These are phyloP conservation scores for Cyclocybe aegerita DNA, from an alignment of 768 basidiomycete genomes.

Conservation along the genomic window DNA sequence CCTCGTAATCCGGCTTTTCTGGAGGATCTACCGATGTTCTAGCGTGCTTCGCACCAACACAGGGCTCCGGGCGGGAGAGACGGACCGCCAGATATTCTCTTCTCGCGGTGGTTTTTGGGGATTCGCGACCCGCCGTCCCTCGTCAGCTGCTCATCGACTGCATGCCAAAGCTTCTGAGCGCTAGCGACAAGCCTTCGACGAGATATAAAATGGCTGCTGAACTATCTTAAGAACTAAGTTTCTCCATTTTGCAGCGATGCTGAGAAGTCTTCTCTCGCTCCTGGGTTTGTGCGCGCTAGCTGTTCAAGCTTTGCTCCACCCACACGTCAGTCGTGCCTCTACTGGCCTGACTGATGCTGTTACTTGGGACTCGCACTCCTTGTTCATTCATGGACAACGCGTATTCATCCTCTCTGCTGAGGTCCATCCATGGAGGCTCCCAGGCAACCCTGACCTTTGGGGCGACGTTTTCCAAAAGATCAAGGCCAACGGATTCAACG, in stretches of 20 bases:
- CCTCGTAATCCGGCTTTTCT: no score
- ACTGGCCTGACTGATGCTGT: conserved; percentile 49
- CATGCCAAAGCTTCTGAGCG: no score
- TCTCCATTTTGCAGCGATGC: not conserved
- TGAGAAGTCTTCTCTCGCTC: not conserved
- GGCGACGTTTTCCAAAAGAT: conserved; percentile 62
- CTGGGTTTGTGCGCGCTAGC: not conserved
- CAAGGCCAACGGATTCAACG: conserved; percentile 61
- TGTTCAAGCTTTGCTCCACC: not conserved
- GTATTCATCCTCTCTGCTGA: conserved; percentile 62
- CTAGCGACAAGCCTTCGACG: no score
- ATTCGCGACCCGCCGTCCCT: no score
- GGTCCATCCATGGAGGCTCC: conserved; percentile 59
- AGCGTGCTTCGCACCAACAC: no score
- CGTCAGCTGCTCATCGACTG: no score
- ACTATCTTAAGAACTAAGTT: no score
- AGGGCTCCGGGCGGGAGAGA: no score
- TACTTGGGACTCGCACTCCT: conserved; percentile 60
- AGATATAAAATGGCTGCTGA: no score
- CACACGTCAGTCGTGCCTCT: conserved; percentile 18
- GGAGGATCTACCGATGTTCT: no score
- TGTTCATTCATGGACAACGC: conserved; percentile 57
- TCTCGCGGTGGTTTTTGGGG: no score
- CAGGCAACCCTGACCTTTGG: conserved; percentile 52
- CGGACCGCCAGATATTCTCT: no score